Evolutionary conservation across 140 eudicot species (phyloP).

Genomic region (Flaveria floridana): DNA sequence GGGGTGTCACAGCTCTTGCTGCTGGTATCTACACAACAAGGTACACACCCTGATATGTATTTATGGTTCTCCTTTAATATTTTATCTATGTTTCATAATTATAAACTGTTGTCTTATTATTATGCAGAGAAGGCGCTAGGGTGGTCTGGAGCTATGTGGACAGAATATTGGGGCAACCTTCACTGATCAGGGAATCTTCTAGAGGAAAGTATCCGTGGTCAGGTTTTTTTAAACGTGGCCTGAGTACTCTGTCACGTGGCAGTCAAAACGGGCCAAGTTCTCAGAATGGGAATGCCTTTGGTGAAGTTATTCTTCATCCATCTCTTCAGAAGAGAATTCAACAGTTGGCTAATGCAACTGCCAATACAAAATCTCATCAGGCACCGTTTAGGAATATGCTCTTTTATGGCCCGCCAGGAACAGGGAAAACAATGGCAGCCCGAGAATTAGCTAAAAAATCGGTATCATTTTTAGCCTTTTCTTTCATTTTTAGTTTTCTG

Average conservation of each 20-base stretch:
- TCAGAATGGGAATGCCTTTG: constrained; percentile 69
- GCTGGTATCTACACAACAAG: constrained; percentile 97
- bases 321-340: constrained; percentile 80
- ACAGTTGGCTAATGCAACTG: constrained; percentile 92
- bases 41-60: constrained; percentile 38
- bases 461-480: constrained; percentile 44
- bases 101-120: background rate
- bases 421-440: constrained; percentile 99
- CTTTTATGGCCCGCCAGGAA: constrained; percentile 98
- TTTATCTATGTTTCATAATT: background rate
- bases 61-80: background rate
- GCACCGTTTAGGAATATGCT: constrained; percentile 98
- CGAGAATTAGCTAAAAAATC: constrained; percentile 95
- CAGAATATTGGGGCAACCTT: constrained; percentile 97
- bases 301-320: constrained; percentile 89
- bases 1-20: constrained; percentile 98
- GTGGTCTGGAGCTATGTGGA: constrained; percentile 98
- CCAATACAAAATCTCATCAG: constrained; percentile 88
- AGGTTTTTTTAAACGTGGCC: constrained; percentile 62
- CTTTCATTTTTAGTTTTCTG: background rate
- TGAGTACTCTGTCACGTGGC: constrained; percentile 50
- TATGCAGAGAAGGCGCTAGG: constrained; percentile 93
- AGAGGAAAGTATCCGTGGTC: constrained; percentile 98
- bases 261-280: constrained; percentile 41
- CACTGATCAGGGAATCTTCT: constrained; percentile 90